Evolutionary conservation across 2,329 filamentous ascomycete species (phyloP).

Genomic region (Cercospora sp.): DNA sequence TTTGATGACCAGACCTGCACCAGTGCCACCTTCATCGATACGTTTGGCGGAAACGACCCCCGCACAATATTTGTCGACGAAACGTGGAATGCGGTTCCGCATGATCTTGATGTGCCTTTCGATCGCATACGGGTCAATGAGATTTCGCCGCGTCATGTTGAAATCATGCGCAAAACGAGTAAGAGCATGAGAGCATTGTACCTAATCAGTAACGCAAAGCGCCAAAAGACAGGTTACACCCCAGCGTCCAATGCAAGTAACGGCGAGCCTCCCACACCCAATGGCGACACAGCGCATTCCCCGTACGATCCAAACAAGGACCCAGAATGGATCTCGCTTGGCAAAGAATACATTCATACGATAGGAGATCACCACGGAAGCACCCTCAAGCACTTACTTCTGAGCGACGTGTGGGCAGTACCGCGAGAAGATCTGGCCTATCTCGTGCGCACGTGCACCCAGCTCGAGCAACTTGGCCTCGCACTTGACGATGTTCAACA

Average conservation of each 20-base stretch:
- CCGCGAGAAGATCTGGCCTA: slow-evolving; percentile 51
- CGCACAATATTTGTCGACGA: slow-evolving; percentile 56
- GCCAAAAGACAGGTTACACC: slow-evolving; percentile 26
- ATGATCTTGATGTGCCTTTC: slow-evolving; percentile 23
- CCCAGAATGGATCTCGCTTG: slow-evolving; percentile 38
- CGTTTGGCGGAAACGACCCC: slow-evolving; percentile 50
- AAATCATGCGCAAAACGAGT: slow-evolving; percentile 39
- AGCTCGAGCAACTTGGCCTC: slow-evolving; percentile 60
- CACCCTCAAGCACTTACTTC: slow-evolving; percentile 57
- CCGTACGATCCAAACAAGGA: slow-evolving; percentile 21
- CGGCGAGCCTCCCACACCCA: slow-evolving; percentile 31
- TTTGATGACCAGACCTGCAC: slow-evolving; percentile 47
- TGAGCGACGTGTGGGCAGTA: slow-evolving; percentile 58
- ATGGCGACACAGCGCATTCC: neutral
- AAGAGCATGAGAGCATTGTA: slow-evolving; percentile 45
- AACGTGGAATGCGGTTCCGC: slow-evolving; percentile 49
- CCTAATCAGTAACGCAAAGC: slow-evolving; percentile 42
- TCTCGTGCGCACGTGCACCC: slow-evolving; percentile 56
- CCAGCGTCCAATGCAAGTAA: slow-evolving; percentile 12
- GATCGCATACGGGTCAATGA: slow-evolving; percentile 30
- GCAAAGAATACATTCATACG: slow-evolving; percentile 52
- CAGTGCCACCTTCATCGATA: slow-evolving; percentile 57
- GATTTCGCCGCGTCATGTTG: slow-evolving; percentile 34
- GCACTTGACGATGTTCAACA: slow-evolving; percentile 58
- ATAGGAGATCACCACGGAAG: slow-evolving; percentile 55